phyloP scores from a whole-genome alignment of 2,329 filamentous ascomycete species.

The Microdochium trichocladiopsis region DNA sequence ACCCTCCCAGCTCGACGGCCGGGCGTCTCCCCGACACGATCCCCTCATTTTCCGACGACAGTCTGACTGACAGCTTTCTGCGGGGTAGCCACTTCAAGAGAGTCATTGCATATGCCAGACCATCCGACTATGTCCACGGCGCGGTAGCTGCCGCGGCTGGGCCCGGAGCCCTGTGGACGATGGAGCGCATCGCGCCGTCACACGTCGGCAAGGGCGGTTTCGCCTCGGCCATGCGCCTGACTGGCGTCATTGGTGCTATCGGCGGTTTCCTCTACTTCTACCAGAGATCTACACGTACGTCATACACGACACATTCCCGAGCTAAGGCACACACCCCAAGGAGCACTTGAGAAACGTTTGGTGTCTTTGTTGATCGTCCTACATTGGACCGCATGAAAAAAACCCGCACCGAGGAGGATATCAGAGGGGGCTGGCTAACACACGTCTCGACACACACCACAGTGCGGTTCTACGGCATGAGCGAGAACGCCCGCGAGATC shows the following conservation, averaged over 20 bases:
- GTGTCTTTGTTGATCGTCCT: too few species aligned
- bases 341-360: too few species aligned
- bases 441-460: too few species aligned
- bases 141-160: constrained; percentile 61
- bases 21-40: too few species aligned
- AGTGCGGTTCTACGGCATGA: constrained; percentile 96
- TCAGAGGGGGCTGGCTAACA: too few species aligned
- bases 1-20: too few species aligned
- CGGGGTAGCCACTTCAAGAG: constrained; percentile 75
- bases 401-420: too few species aligned
- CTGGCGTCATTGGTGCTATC: constrained; percentile 61
- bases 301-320: background rate
- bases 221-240: constrained; percentile 73
- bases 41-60: constrained; percentile 1
- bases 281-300: constrained; percentile 75
- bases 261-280: constrained; percentile 85
- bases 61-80: constrained; percentile 2
- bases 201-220: constrained; percentile 79
- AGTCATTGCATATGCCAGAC: constrained; percentile 79
- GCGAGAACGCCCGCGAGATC: constrained; percentile 84
- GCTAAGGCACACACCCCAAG: too few species aligned
- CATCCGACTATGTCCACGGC: constrained; percentile 73
- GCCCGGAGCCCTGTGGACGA: constrained; percentile 66
- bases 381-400: too few species aligned
- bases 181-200: constrained; percentile 82